These are phyloP conservation scores for Durusdinium trenchii DNA, from an alignment of 73 alveolate genomes.

Conservation along the genomic window DNA sequence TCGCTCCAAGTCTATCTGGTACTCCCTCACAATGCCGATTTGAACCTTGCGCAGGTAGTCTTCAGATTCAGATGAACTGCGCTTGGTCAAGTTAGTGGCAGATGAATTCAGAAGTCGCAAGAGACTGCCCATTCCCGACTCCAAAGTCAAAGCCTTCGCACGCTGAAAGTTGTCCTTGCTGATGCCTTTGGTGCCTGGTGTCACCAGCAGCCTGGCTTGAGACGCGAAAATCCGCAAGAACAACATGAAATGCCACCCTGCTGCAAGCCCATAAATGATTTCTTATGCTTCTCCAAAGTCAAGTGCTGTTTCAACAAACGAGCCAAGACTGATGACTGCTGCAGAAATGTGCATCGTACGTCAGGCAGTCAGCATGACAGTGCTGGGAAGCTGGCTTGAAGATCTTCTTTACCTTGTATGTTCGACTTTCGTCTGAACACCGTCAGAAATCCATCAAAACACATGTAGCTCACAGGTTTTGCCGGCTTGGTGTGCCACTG, in stretches of 20 bases:
- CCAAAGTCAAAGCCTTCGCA: conserved; percentile 40
- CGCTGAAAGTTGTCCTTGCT: conserved; percentile 71
- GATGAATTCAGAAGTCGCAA: no score
- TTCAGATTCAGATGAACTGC: no score
- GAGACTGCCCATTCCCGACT: no score
- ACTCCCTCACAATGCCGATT: conserved; percentile 60
- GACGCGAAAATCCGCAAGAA: background rate
- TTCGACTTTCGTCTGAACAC: no score
- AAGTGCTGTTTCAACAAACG: background rate
- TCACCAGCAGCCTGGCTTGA: conserved; percentile 27
- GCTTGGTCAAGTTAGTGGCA: background rate
- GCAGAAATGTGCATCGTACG: no score
- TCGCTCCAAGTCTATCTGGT: conserved; percentile 63
- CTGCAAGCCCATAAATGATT: no score
- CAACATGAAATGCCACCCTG: background rate
- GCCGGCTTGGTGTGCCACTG: background rate
- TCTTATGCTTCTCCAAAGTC: no score
- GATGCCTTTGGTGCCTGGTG: conserved; percentile 60
- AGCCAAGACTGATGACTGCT: background rate
- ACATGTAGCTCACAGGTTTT: no score
- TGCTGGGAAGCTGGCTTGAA: conserved; percentile 8
- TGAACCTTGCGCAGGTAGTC: conserved; percentile 35
- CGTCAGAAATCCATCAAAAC: background rate
- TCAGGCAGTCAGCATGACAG: no score
- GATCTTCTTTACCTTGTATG: conserved; percentile 9